These are phyloP conservation scores for Alternaria atra DNA, from an alignment of 2,329 filamentous ascomycete genomes.

Conservation along the genomic window DNA sequence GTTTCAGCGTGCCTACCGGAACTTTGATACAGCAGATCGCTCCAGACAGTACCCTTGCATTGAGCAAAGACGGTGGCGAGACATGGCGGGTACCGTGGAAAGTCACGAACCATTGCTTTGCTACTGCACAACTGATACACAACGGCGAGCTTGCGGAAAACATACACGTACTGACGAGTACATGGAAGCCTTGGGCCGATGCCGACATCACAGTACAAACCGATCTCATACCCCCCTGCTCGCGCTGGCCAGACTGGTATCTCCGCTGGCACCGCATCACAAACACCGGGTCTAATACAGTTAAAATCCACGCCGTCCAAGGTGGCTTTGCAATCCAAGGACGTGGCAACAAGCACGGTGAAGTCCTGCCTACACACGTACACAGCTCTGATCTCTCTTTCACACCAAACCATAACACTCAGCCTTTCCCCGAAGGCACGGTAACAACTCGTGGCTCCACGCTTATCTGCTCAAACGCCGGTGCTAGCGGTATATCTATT, in stretches of 20 bases:
- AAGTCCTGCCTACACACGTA: conserved; percentile 22
- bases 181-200: conserved; percentile 45
- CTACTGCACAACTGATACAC: conserved; percentile 9
- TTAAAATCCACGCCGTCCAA: conserved; percentile 25
- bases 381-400: not conserved
- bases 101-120: conserved; percentile 14
- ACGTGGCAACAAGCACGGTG: conserved; percentile 28
- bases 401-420: not conserved
- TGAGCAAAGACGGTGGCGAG: conserved; percentile 52
- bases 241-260: conserved; percentile 44
- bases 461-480: conserved; percentile 41
- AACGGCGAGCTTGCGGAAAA: conserved; percentile 11
- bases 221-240: conserved; percentile 33
- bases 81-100: conserved; percentile 54
- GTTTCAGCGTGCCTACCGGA: conserved; percentile 53
- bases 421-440: conserved; percentile 29
- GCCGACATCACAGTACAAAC: conserved; percentile 35
- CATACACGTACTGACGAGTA: conserved; percentile 24
- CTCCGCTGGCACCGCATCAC: conserved; percentile 33
- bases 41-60: conserved; percentile 51
- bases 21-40: conserved; percentile 52
- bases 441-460: conserved; percentile 12
- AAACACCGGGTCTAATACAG: conserved; percentile 7
- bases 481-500: conserved; percentile 36
- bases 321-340: conserved; percentile 46